Base-by-base conservation (phyloP, 139 green algal genomes). In the Haematococcus sp. region DNA sequence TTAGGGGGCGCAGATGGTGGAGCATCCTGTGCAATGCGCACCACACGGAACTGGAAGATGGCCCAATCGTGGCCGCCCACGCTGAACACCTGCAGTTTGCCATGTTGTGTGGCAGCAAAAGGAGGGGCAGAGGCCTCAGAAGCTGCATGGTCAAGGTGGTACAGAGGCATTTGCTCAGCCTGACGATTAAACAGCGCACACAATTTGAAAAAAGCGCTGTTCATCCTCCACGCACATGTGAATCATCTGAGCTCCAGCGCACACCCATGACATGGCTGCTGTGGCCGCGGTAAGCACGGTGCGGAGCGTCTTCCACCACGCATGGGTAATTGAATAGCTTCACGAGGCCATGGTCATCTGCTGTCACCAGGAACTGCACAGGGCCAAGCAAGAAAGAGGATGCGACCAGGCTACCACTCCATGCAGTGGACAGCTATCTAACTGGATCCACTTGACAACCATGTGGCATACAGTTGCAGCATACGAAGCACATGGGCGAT, bases 311-410 rank as follows among this genome's bases (percentile, higher is more conserved):
- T 17, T 91, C 72, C 40, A 94, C 68, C 20, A 92, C 87, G 46
- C 76, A 87, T 4, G 89, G 89, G 78, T 88, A 90, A 80, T 91
- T 92, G 82, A 90, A 89, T 1, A 92, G 86, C 74, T 85, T 85
- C 30, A 94, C 87, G 28, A 87, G 71, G 34, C 87, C 87, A 34
- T 81, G 44, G 71, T 92, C 87, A 33, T 88, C 87, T 40, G 67
- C 70, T 15, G 83, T 86, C 1, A 74, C 82, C 5, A 90, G 43
- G 33, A 78, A 78, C 34, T 79, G 43, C 17, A 70, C 73, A 17
- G 60, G 71, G 13, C 69, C 51, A 13, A 63, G 69, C 71, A 59
- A 60, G 9, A n/a, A 4, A 60, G 4, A 7, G 11, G 20, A n/a
- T 4, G 9, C 4, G 9, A n/a, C n/a, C n/a, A n/a, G n/a, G n/a